These are phyloP conservation scores for Stagonosporopsis tanaceti DNA, from an alignment of 2,329 filamentous ascomycete genomes.

Conservation along the genomic window DNA sequence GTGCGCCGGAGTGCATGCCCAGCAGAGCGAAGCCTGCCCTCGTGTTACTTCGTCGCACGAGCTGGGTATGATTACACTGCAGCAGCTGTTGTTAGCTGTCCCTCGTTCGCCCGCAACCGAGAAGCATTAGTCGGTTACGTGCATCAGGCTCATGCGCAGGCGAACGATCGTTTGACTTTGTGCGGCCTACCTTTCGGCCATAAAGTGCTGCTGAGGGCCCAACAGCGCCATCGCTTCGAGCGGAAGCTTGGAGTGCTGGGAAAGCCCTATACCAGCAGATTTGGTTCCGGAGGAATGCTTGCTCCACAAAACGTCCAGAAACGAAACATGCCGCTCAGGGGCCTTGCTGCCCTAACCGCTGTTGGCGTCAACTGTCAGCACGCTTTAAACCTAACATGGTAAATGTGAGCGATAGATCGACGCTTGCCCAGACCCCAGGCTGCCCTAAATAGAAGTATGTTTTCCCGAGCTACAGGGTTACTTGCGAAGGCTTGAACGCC, in stretches of 20 bases:
- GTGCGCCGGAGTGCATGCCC: constrained; percentile 2
- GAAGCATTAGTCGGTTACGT: constrained; percentile 4
- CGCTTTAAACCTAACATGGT: constrained; percentile 15
- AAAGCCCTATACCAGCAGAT: constrained; percentile 2
- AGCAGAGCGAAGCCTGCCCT: constrained; percentile 27
- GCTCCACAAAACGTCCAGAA: constrained; percentile 30
- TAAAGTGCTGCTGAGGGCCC: background rate
- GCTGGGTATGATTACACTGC: background rate
- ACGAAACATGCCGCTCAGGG: constrained; percentile 26
- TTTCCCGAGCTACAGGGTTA: constrained; percentile 23
- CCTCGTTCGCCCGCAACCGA: background rate
- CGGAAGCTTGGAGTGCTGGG: constrained; percentile 3
- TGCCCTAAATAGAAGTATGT: constrained; percentile 31
- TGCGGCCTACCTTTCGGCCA: background rate
- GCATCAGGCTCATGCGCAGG: background rate
- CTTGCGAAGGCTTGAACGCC: constrained; percentile 34
- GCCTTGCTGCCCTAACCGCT: constrained; percentile 23
- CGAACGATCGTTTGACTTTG: background rate
- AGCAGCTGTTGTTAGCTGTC: no score
- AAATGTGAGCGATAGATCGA: constrained; percentile 27
- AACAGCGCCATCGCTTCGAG: constrained; percentile 2
- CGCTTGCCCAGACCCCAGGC: constrained; percentile 24
- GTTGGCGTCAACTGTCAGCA: constrained; percentile 16
- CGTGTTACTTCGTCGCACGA: constrained; percentile 24
- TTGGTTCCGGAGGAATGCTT: constrained; percentile 13